Base-by-base conservation (phyloP, 2,329 filamentous ascomycete species). In the Alternaria alternata region DNA sequence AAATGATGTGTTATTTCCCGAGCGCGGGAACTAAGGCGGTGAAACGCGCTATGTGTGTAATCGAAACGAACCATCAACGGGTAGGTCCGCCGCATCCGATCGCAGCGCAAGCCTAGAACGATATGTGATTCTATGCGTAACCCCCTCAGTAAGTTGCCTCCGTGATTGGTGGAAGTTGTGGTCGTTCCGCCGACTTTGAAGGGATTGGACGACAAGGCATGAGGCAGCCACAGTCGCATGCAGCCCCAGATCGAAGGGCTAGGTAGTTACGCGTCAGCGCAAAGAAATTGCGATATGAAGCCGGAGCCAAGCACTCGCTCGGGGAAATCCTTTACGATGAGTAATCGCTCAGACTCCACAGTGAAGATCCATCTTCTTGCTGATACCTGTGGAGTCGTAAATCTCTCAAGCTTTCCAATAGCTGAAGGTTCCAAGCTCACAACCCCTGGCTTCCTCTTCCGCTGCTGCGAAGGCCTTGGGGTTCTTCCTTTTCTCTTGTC, bases 321-420 rank as follows among this genome's bases (percentile, higher is more conserved):
- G 5, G 32, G 32, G 20, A 49, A 49, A 3, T 8, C 36, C 24
- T 22, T 14, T 8, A 38, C 14, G 7, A 9, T 12, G 32, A 49
- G n/a, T 22, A 20, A 8, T 38, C 32, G 14, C 46, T 18, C 16
- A 12, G 16, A 49, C 46, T 5, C 22, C 14, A 16, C 5, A 5
- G 20, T 5, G 9, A 49, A 2, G 6, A 5, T 49, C 30, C 20
- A 12, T 8, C 20, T 9, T n/a, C 34, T n/a, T 7, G 24, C 12
- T 22, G 46, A 24, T 24, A 7, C 30, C 30, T 14, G 8, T 5
- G 46, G 14, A 24, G 14, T 22, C 9, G 46, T 12, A 18, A n/a
- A 24, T 4, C 16, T 41, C 20, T 54, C 65, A 26, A 7, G 60
- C 62, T 59, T 49, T 61, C 73, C 74, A 76, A 62, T 75, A 69